Conservation (phyloP, 306 rosid genomes). For the Cicer chorassanicum region DNA sequence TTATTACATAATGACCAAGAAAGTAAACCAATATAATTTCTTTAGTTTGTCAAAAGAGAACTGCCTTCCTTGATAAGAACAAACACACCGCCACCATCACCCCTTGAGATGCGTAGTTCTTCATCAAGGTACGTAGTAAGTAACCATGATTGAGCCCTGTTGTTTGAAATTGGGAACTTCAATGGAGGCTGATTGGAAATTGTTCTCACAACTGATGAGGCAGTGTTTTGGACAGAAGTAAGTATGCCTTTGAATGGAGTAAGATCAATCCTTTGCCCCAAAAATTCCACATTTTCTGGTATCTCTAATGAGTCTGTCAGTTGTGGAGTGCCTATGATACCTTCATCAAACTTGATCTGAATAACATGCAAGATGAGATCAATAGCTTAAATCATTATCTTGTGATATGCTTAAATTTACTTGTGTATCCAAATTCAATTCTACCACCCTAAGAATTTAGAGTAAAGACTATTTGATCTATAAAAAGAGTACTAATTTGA, state of each 20-base stretch:
- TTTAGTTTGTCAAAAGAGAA: constrained; percentile 50
- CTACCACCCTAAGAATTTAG: too few species aligned
- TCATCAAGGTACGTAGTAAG: constrained; percentile 85
- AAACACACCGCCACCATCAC: constrained; percentile 78
- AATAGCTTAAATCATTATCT: not conserved
- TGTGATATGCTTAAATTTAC: too few species aligned
- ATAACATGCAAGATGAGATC: constrained; percentile 2
- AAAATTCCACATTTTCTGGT: constrained; percentile 84
- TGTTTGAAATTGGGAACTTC: constrained; percentile 69
- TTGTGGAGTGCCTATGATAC: constrained; percentile 90
- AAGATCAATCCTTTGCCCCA: constrained; percentile 84
- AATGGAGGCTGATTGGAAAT: constrained; percentile 78
- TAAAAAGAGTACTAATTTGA: too few species aligned
- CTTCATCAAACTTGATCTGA: constrained; percentile 86
- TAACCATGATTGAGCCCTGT: constrained; percentile 76
- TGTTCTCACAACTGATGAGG: constrained; percentile 76
- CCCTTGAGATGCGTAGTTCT: constrained; percentile 81
- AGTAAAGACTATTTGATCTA: too few species aligned
- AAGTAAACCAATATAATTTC: not conserved
- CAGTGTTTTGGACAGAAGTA: constrained; percentile 74
- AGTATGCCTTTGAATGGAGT: constrained; percentile 76
- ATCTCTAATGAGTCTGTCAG: constrained; percentile 83
- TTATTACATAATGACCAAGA: constrained; percentile 3
- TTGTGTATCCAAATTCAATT: too few species aligned
- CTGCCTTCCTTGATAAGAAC: constrained; percentile 92